Base-by-base conservation (phyloP, 768 basidiomycete species). In the Tricholoma matsutake region DNA sequence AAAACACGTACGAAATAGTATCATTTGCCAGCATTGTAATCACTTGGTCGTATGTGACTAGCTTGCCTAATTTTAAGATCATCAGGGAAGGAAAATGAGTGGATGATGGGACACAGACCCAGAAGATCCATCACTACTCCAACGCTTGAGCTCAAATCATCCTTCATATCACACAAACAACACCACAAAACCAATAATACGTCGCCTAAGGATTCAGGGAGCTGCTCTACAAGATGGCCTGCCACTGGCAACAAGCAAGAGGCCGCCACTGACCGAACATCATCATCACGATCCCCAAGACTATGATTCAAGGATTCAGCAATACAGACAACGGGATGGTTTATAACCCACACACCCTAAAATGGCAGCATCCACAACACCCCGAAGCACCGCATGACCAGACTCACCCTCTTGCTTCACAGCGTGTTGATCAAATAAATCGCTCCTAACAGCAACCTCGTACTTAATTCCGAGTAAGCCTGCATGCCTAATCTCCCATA, bases 401-500 rank as follows among this genome's bases (percentile, higher is more conserved):
- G 71, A 63, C 3, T 74, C 74, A 29, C 75, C 78, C 67, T 79
- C 78, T 41, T 69, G 65, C 61, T 78, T 75, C 16, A 76, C 68
- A 34, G 65, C 59, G 28, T 67, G 66, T 6, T 76, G 69, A 25
- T 84, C 83, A 60, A 98, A 87, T 22, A 98, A 76, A 71, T 97
- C 94, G 57, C 81, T 86, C 64, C 94, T 80, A 16, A 98, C 97
- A 13, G 96, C 97, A 37, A 98, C 95, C 72, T 98, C 93, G 72
- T 98, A 98, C 78, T 98, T 98, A 72, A 99, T 87, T 1, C 97
- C 97, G 8, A 98, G 82, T 61, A 99, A 76, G 29, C 97, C 97
- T n/a, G 97, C 96, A 78, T 99, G 97, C 58, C 96, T 83, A 54
- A 99, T 90, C 74, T 98, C 94, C 97, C 97, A 99, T 6, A 94